A percentile compares a stretch with the other conserved stretches of the same genome.
phyloP scores from a whole-genome alignment of 2,329 filamentous ascomycete genomes.

The Periconia sp. region DNA sequence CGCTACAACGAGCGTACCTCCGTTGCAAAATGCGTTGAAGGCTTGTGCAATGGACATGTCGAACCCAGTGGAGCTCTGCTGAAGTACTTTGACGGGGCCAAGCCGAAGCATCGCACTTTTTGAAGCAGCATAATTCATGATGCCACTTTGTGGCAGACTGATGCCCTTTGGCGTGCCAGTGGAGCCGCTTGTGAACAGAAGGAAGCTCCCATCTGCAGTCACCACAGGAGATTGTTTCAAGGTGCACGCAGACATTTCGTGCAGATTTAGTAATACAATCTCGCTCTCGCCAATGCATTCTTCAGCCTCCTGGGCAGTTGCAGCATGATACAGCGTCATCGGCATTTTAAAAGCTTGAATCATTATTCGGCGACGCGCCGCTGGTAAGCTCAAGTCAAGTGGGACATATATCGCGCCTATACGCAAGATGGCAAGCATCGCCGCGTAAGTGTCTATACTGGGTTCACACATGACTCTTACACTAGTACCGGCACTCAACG shows the following conservation, averaged over 20 bases:
- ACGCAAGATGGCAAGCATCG: conserved; percentile 46
- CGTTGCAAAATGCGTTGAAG: conserved; percentile 40
- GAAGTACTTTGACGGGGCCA: conserved; percentile 40
- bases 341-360: too few relatives aligned
- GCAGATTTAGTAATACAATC: too few relatives aligned
- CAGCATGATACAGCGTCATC: background rate
- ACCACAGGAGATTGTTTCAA: too few relatives aligned
- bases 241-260: too few relatives aligned
- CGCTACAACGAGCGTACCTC: conserved; percentile 19
- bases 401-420: conserved; percentile 41
- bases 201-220: too few relatives aligned
- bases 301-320: too few relatives aligned
- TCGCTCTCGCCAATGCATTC: too few relatives aligned
- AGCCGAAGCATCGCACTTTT: background rate
- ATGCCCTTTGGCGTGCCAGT: conserved; percentile 12
- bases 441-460: conserved; percentile 36
- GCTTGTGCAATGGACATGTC: conserved; percentile 45
- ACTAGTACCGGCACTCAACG: too few relatives aligned
- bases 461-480: conserved; percentile 44
- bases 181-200: conserved; percentile 9
- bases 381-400: conserved; percentile 36
- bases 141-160: background rate
- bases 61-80: conserved; percentile 45
- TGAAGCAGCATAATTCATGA: background rate
- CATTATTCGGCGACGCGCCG: too few relatives aligned